Evolutionary conservation across 345 rosid species (phyloP), one percentile per base, ranked within the genome.

Genomic region (Litchi chinensis): DNA sequence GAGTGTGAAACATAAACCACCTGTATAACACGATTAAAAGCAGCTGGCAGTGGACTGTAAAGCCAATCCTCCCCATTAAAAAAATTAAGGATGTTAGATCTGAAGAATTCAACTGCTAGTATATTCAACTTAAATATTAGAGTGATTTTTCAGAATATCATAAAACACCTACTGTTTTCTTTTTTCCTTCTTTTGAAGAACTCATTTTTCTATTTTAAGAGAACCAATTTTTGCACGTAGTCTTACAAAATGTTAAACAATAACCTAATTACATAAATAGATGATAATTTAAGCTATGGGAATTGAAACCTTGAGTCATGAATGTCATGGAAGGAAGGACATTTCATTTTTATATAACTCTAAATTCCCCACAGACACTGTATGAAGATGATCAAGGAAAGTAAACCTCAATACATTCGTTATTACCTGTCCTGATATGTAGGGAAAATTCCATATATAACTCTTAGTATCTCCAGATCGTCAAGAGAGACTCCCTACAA

Each of bases 371-470:
- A 7, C 22, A n/a, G 63, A 57, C 10, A n/a, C 63, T 10, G 18
- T 57, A 57, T 21, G 2, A n/a, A 21, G 8, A 57, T 12, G 63
- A 57, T 19, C 9, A 57, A 19, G 22, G 3, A 41, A 63, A 26
- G 41, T 18, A 41, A 12, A 68, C 8, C n/a, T 68, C 39, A 70
- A 26, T 50, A 24, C 5, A 24, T 28, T 8, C 0, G 50, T 54
- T 37, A 26, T 81, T 86, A 95, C 99, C 99, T 93, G 78, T 87
- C 90, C 8, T 88, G 81, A 81, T 86, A 92, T 16, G 99, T 95
- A 73, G 99, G 99, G 79, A 95, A 95, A 77, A 95, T 93, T 63
- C 99, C 99, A 77, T 93, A 95, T 76, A 92, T 82, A 68, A 93
- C 98, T 90, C 99, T 84, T 70, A 83, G 79, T 79, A 95, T 89